Evolutionary conservation across 768 basidiomycete species (phyloP).

Genomic region (Crepidotus variabilis): DNA sequence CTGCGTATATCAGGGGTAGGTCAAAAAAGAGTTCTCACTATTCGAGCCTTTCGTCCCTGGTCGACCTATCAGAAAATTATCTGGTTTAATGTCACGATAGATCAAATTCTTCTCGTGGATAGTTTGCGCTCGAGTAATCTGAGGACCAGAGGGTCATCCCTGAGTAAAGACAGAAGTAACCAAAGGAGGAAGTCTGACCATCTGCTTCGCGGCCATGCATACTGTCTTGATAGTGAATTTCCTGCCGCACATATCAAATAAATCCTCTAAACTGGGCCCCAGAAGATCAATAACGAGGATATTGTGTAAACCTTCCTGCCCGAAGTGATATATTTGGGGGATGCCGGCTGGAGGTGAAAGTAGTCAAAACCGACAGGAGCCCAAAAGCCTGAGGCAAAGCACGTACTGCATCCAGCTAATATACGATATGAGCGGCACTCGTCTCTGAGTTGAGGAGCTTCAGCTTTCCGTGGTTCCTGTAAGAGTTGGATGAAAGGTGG

Average conservation of each 20-base stretch:
- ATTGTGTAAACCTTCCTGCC: constrained; percentile 97
- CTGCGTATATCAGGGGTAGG: constrained; percentile 6
- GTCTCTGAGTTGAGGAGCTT: constrained; percentile 96
- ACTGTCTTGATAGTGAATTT: constrained; percentile 98
- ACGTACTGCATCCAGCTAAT: constrained; percentile 85
- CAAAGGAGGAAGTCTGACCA: constrained; percentile 46
- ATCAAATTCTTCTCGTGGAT: constrained; percentile 99
- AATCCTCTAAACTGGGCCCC: constrained; percentile 93
- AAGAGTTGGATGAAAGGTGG: background rate
- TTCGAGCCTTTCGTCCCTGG: constrained; percentile 89
- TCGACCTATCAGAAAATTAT: constrained; percentile 97
- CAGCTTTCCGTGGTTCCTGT: constrained; percentile 90
- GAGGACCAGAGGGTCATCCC: constrained; percentile 7
- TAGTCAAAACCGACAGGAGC: constrained; percentile 12
- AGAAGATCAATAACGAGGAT: constrained; percentile 98
- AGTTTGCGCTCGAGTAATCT: constrained; percentile 94
- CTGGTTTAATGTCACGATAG: constrained; percentile 99
- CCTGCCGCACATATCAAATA: constrained; percentile 98
- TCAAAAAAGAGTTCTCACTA: constrained; percentile 35
- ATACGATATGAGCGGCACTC: constrained; percentile 98
- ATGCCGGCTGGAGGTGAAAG: constrained; percentile 69
- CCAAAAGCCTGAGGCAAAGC: constrained; percentile 5
- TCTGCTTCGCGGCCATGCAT: constrained; percentile 98
- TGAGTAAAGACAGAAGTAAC: background rate
- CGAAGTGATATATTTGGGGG: constrained; percentile 99